A percentile compares a stretch with the other conserved stretches of the same genome.
Conservation (phyloP, 768 basidiomycete species). For the Pleurotus cornucopiae region DNA sequence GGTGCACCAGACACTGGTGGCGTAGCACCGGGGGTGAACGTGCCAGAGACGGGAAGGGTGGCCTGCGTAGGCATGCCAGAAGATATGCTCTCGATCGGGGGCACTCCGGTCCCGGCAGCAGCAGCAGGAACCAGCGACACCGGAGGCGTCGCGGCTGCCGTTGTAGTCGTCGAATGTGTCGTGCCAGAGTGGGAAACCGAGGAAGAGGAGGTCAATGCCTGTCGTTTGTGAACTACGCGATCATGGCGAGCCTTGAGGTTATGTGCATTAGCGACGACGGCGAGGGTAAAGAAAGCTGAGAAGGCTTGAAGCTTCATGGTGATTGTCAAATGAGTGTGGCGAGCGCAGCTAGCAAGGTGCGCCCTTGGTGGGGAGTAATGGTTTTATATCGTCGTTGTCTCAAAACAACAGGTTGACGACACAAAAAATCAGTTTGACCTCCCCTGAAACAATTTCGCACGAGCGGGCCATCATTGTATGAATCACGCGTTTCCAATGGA, state of each 20-base stretch:
- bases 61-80: slow-evolving; percentile 58
- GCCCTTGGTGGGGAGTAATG: not conserved
- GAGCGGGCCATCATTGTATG: not conserved
- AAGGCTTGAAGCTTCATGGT: slow-evolving; percentile 45
- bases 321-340: slow-evolving; percentile 3
- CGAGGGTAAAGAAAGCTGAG: slow-evolving; percentile 40
- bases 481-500: slow-evolving; percentile 2
- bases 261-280: slow-evolving; percentile 33
- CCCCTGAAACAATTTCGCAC: slow-evolving; percentile 4
- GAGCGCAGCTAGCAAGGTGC: slow-evolving; percentile 8
- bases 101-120: slow-evolving; percentile 11
- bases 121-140: slow-evolving; percentile 5
- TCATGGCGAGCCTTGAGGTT: slow-evolving; percentile 30
- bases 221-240: slow-evolving; percentile 37
- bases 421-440: slow-evolving; percentile 6
- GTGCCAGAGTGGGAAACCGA: slow-evolving; percentile 9
- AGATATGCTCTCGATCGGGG: slow-evolving; percentile 36
- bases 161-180: not conserved
- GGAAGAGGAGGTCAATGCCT: slow-evolving; percentile 17
- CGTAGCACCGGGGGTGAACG: slow-evolving; percentile 54
- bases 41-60: slow-evolving; percentile 44
- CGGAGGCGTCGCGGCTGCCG: slow-evolving; percentile 12
- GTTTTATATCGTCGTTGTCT: slow-evolving; percentile 1
- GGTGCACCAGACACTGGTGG: slow-evolving; percentile 67
- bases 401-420: slow-evolving; percentile 6